These are phyloP conservation scores for Kalmusia sp. DNA, from an alignment of 2,329 filamentous ascomycete genomes.

Conservation along the genomic window DNA sequence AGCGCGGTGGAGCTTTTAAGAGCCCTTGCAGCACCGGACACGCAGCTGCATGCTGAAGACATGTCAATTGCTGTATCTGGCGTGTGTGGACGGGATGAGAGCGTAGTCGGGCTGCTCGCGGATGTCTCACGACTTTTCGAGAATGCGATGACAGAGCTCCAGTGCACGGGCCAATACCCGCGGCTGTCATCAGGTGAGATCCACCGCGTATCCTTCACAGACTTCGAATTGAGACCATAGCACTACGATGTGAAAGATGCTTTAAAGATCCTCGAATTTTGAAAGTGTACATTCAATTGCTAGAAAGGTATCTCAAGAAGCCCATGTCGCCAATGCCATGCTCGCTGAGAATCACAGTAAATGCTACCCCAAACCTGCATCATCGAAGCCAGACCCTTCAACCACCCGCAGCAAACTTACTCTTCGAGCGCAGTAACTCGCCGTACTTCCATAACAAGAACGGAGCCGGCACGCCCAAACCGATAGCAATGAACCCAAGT, in stretches of 20 bases:
- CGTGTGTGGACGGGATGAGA: neutral
- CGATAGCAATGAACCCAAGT: conserved; percentile 45
- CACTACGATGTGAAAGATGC: too few relatives aligned
- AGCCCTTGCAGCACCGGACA: conserved; percentile 24
- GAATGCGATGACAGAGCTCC: conserved; percentile 8
- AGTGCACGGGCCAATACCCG: neutral
- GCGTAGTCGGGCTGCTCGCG: conserved; percentile 10
- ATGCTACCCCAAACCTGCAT: neutral
- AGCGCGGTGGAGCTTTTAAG: conserved; percentile 19
- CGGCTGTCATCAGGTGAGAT: conserved; percentile 10
- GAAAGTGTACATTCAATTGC: neutral
- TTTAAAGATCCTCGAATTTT: too few relatives aligned
- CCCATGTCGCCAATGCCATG: neutral
- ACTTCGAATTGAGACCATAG: neutral
- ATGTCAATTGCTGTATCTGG: conserved; percentile 26
- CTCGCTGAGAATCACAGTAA: neutral
- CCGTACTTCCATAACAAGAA: conserved; percentile 61
- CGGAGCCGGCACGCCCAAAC: conserved; percentile 55
- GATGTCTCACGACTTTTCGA: conserved; percentile 12
- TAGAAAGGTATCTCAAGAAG: neutral
- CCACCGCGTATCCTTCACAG: neutral
- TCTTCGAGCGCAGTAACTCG: conserved; percentile 53
- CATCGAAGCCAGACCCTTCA: neutral
- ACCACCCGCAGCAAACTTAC: conserved; percentile 56
- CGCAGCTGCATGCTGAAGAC: conserved; percentile 34